Percentiles rank a stretch among this genome's conserved stretches.
Evolutionary conservation across 2,329 filamentous ascomycete genomes (phyloP).

Genomic region (Raffaelea ambrosiae): DNA sequence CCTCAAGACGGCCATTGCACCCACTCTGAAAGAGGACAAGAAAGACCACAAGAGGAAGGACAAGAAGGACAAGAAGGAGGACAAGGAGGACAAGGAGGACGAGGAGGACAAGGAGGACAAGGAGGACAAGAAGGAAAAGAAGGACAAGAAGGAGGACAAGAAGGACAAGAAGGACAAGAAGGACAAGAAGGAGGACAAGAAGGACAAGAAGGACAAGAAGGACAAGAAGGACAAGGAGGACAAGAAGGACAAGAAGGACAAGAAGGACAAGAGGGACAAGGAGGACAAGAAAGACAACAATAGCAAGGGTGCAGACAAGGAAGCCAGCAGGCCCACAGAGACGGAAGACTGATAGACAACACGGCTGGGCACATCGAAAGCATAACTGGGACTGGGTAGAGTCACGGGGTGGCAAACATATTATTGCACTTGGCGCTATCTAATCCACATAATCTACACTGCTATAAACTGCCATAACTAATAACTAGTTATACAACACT

Average conservation of each 20-base stretch:
- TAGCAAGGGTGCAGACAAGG: background rate
- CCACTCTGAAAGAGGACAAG: conserved; percentile 15
- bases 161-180: conserved; percentile 6
- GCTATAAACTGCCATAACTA: too few relatives aligned
- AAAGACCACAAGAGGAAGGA: background rate
- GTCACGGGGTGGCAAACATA: background rate
- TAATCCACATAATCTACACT: too few relatives aligned
- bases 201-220: conserved; percentile 1
- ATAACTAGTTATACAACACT: too few relatives aligned
- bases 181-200: background rate
- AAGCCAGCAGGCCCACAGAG: background rate
- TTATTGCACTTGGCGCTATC: too few relatives aligned
- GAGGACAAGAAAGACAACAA: conserved; percentile 1
- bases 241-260: conserved; percentile 1
- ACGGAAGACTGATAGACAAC: background rate
- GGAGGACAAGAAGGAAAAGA: background rate
- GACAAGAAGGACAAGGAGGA: background rate
- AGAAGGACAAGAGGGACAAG: background rate
- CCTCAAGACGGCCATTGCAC: conserved; percentile 25
- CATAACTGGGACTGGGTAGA: too few relatives aligned
- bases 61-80: background rate
- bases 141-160: background rate
- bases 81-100: background rate
- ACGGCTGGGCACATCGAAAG: too few relatives aligned
- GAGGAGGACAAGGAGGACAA: background rate